Percentiles rank a stretch among this genome's conserved stretches.
phyloP scores from a whole-genome alignment of 202 grass and related monocot genomes.

The Setaria viridis region DNA sequence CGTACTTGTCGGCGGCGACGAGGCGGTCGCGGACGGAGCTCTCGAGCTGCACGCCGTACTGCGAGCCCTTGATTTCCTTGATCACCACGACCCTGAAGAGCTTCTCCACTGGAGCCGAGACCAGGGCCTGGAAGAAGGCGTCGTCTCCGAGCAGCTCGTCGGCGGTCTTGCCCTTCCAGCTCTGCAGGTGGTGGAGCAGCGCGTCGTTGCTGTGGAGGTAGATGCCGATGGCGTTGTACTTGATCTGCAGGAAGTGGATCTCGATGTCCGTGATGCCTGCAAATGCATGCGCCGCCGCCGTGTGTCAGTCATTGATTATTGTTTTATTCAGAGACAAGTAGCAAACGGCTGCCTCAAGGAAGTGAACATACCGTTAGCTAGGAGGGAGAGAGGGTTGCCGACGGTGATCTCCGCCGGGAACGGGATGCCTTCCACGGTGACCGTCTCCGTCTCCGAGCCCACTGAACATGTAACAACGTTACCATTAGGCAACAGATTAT shows the following conservation, averaged over 20 bases:
- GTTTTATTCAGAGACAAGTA: too few relatives aligned
- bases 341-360: too few relatives aligned
- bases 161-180: conserved; percentile 65
- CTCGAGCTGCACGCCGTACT: conserved; percentile 94
- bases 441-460: conserved; percentile 63
- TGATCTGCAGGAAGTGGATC: conserved; percentile 97
- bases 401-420: conserved; percentile 65
- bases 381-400: conserved; percentile 61
- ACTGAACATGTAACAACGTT: conserved; percentile 44
- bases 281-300: too few relatives aligned
- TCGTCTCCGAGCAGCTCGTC: conserved; percentile 55
- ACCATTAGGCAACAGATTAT: not conserved
- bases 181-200: conserved; percentile 4
- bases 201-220: conserved; percentile 57
- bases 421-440: conserved; percentile 61
- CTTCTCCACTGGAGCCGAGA: conserved; percentile 76
- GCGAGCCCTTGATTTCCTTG: conserved; percentile 93
- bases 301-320: too few relatives aligned
- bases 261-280: conserved; percentile 74
- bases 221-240: conserved; percentile 82
- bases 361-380: conserved; percentile 49
- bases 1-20: conserved; percentile 62
- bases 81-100: conserved; percentile 75
- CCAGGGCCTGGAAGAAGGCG: conserved; percentile 65
- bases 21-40: conserved; percentile 82